Evolutionary conservation across 2,329 filamentous ascomycete genomes (phyloP), one percentile per base, ranked within the genome.

Genomic region (Fusarium succisae): DNA sequence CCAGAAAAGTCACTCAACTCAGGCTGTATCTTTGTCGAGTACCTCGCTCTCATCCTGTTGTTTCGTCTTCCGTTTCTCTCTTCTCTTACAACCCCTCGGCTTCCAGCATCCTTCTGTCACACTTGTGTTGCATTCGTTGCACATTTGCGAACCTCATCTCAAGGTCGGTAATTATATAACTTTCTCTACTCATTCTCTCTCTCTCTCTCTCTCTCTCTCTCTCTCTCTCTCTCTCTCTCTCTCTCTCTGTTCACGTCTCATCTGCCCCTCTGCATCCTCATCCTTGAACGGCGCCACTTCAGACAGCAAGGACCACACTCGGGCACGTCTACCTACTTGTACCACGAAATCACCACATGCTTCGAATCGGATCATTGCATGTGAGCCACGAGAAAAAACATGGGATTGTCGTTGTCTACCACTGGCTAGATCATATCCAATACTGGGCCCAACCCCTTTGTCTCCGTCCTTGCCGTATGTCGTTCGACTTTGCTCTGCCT

Each of bases 101-200:
- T 66, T 70, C 60, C 66, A 70, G 64, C 67, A 55, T 66, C n/a
- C 38, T 60, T 66, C 53, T 70, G 66, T 70, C 47, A 66, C 67
- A 70, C 66, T 15, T 70, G 41, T 59, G 66, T 66, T 70, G 53
- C 60, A 59, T 47, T 53, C 61, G 53, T 54, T 60, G 61, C 60
- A 58, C 65, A 35, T 70, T 22, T 24, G 22, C 47, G n/a, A 44
- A 48, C 44, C 32, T 70, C 28, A 22, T 45, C 35, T 35, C 26
- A 54, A 66, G 60, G 66, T 66, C 53, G 60, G 67, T 66, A 70
- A 35, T 18, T 26, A 50, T 32, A 32, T 43, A 41, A 38, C 41
- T 69, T 51, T 55, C 28, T 45, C 43, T 41, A 17, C 41, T 54
- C 30, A 32, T 24, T 28, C 15, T 45, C 30, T 38, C 26, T 26